These are phyloP conservation scores for Penicillium sp. DNA, from an alignment of 2,329 filamentous ascomycete species.

Conservation along the genomic window DNA sequence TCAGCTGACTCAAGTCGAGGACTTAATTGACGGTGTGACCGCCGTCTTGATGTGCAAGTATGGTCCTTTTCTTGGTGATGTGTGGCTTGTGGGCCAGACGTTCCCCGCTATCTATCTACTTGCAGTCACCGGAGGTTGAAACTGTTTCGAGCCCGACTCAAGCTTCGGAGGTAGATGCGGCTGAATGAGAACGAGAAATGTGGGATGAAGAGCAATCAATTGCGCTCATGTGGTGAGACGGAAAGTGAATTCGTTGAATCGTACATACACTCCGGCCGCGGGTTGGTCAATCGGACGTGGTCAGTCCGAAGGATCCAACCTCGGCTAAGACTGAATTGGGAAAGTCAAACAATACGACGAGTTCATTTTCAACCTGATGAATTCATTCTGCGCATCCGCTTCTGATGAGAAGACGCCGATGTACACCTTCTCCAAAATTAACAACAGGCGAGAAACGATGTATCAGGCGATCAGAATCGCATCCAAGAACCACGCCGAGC, in stretches of 20 bases:
- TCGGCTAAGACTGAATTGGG: constrained; percentile 12
- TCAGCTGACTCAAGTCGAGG: background rate
- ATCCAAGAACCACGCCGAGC: constrained; percentile 19
- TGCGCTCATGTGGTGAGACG: background rate
- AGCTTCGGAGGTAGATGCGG: background rate
- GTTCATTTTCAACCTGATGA: background rate
- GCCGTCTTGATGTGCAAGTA: background rate
- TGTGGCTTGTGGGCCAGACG: background rate
- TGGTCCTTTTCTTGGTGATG: background rate
- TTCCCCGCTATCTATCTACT: background rate
- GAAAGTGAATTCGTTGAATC: background rate
- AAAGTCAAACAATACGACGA: background rate
- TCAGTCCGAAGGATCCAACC: constrained; percentile 7
- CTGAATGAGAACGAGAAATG: background rate
- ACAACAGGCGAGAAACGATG: constrained; percentile 5
- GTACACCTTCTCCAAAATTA: constrained; percentile 6
- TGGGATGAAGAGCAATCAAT: too few species aligned
- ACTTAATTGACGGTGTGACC: background rate
- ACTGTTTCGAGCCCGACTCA: background rate
- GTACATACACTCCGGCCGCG: background rate
- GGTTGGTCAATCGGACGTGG: background rate
- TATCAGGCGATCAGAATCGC: constrained; percentile 17
- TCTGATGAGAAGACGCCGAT: constrained; percentile 13
- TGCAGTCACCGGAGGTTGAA: background rate
- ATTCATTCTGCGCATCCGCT: constrained; percentile 5